These are phyloP conservation scores for Coniferiporia sulphurascens DNA, from an alignment of 1,284 basidiomycete genomes.

Conservation along the genomic window DNA sequence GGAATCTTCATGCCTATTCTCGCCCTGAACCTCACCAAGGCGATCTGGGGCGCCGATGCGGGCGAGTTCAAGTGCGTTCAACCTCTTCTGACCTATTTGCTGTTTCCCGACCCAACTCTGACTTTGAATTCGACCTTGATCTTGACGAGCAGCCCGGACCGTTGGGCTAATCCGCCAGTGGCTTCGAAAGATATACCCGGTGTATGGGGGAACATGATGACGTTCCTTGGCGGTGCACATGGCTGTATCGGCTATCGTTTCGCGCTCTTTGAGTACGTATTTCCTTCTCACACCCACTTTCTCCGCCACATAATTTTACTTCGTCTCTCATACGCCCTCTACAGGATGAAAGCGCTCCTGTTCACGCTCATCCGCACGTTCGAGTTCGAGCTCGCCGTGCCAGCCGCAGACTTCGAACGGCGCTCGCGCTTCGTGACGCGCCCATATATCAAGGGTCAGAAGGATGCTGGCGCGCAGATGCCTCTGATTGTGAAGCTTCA, in stretches of 20 bases:
- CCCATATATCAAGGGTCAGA: slow-evolving; percentile 22
- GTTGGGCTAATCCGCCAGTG: slow-evolving; percentile 27
- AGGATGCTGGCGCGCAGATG: slow-evolving; percentile 20
- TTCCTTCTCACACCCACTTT: neutral
- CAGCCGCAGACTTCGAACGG: slow-evolving; percentile 23
- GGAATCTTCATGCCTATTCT: slow-evolving; percentile 28
- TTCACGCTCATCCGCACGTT: slow-evolving; percentile 38
- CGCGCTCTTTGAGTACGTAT: slow-evolving; percentile 35
- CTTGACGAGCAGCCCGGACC: slow-evolving; percentile 26
- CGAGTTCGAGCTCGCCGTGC: slow-evolving; percentile 31
- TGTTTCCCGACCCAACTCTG: no score
- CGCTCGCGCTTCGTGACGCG: slow-evolving; percentile 22
- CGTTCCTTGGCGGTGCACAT: slow-evolving; percentile 29
- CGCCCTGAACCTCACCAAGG: slow-evolving; percentile 32
- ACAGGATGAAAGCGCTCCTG: slow-evolving; percentile 39
- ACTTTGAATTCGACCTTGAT: neutral
- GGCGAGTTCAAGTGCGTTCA: slow-evolving; percentile 26
- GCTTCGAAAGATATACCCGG: slow-evolving; percentile 25
- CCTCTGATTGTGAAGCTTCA: slow-evolving; percentile 22
- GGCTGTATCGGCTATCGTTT: slow-evolving; percentile 41
- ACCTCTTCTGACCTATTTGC: neutral
- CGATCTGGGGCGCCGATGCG: slow-evolving; percentile 41
- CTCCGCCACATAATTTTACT: neutral
- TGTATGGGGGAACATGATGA: slow-evolving; percentile 29
- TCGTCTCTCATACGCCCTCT: neutral